Percentiles rank a stretch among this genome's conserved stretches.
phyloP scores from a whole-genome alignment of 2,329 filamentous ascomycete genomes.

The Phialemoniopsis sp. region DNA sequence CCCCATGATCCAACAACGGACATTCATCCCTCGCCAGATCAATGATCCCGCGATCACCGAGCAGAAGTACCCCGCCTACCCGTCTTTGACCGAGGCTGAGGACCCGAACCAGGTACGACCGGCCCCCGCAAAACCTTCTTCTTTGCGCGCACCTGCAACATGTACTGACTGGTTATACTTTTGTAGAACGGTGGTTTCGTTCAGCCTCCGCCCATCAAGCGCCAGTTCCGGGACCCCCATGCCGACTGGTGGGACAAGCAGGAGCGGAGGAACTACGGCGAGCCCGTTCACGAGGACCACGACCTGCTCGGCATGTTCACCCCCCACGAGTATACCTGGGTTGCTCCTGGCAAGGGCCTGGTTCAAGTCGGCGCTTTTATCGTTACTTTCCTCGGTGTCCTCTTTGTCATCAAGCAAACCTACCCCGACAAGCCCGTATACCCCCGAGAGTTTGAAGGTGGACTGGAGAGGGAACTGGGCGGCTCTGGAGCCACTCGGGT shows the following conservation, averaged over 20 bases:
- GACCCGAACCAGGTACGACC: constrained; percentile 40
- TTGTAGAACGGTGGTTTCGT: constrained; percentile 79
- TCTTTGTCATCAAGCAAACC: constrained; percentile 61
- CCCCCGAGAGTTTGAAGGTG: constrained; percentile 68
- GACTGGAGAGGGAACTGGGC: constrained; percentile 71
- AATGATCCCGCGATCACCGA: constrained; percentile 42
- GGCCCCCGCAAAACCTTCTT: no score
- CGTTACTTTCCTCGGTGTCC: constrained; percentile 56
- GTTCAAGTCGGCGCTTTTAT: constrained; percentile 67
- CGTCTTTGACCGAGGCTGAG: constrained; percentile 50
- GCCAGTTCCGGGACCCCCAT: constrained; percentile 88
- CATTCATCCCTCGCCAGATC: constrained; percentile 47
- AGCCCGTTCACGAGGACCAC: constrained; percentile 94
- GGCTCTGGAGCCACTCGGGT: constrained; percentile 64
- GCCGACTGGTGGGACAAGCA: constrained; percentile 97
- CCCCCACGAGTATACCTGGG: constrained; percentile 83
- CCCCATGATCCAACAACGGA: constrained; percentile 50
- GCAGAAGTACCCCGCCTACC: constrained; percentile 46
- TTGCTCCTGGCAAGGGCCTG: constrained; percentile 64
- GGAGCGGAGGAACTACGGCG: constrained; percentile 93
- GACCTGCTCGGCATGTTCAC: constrained; percentile 89
- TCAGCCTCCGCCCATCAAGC: constrained; percentile 76
- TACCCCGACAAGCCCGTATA: constrained; percentile 71
- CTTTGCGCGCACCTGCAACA: no score
- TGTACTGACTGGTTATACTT: no score